Evolutionary conservation across 192 early-diverging fungal species (phyloP), one percentile per base, ranked within the genome.

Genomic region (Mortierella hygrophila): DNA sequence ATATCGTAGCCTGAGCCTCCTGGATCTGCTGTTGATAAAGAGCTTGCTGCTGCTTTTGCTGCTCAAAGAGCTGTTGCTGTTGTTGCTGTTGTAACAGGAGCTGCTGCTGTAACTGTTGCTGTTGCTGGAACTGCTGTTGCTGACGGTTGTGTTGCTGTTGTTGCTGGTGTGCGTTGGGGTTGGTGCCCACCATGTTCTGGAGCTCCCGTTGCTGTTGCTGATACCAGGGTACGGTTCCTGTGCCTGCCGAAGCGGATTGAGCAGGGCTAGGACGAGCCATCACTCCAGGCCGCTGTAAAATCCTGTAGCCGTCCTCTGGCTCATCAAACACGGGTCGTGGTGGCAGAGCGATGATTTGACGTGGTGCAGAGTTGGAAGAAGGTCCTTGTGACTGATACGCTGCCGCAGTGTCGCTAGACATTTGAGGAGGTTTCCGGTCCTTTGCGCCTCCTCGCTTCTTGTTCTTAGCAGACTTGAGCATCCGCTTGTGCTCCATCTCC

Each of bases 401-500:
- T 63, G 74, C 76, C 11, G 78, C 72, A 41, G 76, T 78, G 49
- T 82, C 76, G 18, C 77, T 54, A n/a, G 60, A 52, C 76, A 72
- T 76, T 9, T 8, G 35, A 10, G 72, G 60, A 11, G 11, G 26
- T 26, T 77, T 79, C 6, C 76, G 55, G 15, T 77, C 77, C 70
- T 74, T 76, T 37, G 41, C 44, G 6, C 54, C 85, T 81, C 78
- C 82, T 65, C 60, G 60, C 80, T 78, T 82, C 72, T 89, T 88
- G 26, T 88, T 88, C 77, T 88, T 82, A 68, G 76, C 78, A 49
- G 89, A 89, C 75, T 93, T 93, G 23, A 89, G 47, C 65, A 77
- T 79, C 40, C 87, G 73, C 68, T 89, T 94, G 68, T 92, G 88
- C 63, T 93, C 90, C 72, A 81, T 79, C 82, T 99, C 98, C 70